Base-by-base conservation (phyloP, 345 rosid genomes). In the Capsella bursapastoris region DNA sequence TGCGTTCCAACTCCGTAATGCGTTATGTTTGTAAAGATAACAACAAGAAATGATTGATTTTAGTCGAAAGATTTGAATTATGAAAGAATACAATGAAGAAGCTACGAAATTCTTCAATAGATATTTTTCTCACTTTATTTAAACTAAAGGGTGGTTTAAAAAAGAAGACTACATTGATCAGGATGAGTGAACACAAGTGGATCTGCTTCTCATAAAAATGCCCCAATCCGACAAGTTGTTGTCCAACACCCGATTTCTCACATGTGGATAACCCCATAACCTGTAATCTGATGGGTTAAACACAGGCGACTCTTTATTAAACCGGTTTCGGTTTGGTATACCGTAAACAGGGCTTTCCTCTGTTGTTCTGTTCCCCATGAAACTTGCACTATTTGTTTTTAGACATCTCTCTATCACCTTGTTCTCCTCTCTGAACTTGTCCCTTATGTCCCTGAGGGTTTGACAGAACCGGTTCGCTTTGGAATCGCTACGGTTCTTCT, bases 341-440 rank as follows among this genome's bases (percentile, higher is more conserved):
- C 67, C 49, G 66, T 59, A 37, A 59, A 73, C 29, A 12, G 55
- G 32, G 5, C 28, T 8, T 69, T 70, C 37, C 78, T 50, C 31
- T 78, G 83, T 37, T 62, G 83, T 37, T 62, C 66, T 71, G 74
- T 69, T 57, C 68, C 61, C 6, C 83, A 64, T 4, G 78, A 55
- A 68, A 78, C 84, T 55, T 67, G 79, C 52, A 28, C 82, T 70
- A 18, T 80, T 84, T 7, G 84, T 72, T 83, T 84, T 87, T 50
- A 90, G 67, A 73, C 97, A 92, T 25, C 77, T 86, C 72, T 90
- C 94, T 60, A 95, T 89, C 73, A 95, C 96, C 16, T 73, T 85
- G 7, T 90, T 86, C 79, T 95, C 99, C 77, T 90, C 96, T 68
- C 67, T 92, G 71, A 92, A 86, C 67, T 89, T 86, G 12, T 85